Base-by-base conservation (phyloP, 1,139 yeast genomes). In the Kurtzmaniella natalensis region DNA sequence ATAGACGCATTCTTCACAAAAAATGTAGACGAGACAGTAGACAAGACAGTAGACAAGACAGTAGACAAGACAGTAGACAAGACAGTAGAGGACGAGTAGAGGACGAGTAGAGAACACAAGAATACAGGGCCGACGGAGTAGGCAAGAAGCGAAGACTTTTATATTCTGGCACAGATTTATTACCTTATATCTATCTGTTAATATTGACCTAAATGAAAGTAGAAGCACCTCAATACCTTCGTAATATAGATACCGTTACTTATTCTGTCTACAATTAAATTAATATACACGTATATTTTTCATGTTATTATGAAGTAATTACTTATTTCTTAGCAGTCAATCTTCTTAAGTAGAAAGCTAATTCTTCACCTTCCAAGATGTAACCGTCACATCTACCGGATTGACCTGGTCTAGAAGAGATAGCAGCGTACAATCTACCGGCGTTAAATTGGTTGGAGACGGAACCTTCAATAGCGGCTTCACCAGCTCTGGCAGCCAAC, bases 331-430 rank as follows among this genome's bases (percentile, higher is more conserved):
- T 92, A 71, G 96, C 92, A 70, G 96, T 81, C 77, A 92, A 80
- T 87, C 95, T 89, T 83, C 95, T 88, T 72, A 92, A 83, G 95
- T 92, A 92, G 95, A 92, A 92, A 72, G 97, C 97, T 73, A 92
- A 87, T 79, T 92, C 98, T 72, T 94, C 99, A 76, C 98, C 98
- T 81, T 92, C 99, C 72, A 94, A 86, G 76, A 92, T 83, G 94
- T 94, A 92, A 76, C 99, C 99, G 72, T 94, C 98, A 77, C 92
- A 83, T 80, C 99, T 94, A 76, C 99, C 99, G 55, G 95, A 84
- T 82, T 92, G 99, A 74, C 99, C 99, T 71, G 99, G 99, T 82
- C 99, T 89, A 44, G 98, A 92, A 57, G 98, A 88, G 67, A 92
- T 88, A 70, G 81, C 82, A 71, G 98, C 98, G 79, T 92, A 92